Conservation (phyloP, 176 grass and related monocot genomes). For the Juncus inflexus region DNA sequence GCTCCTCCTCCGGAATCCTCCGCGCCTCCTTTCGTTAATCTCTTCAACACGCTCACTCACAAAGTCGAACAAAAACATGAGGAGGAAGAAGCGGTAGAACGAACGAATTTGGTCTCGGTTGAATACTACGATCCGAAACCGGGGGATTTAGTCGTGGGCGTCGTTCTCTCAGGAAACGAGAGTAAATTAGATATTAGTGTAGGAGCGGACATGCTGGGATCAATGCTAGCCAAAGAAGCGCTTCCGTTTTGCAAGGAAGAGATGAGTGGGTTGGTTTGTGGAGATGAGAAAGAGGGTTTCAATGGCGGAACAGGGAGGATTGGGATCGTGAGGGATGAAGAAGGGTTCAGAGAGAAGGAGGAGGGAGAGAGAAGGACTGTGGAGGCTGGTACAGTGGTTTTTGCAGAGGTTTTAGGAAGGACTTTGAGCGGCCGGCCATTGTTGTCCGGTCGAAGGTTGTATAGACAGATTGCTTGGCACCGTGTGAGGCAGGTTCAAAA, state of each 20-base stretch:
- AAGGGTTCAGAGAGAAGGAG: slow-evolving; percentile 31
- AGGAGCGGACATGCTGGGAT: slow-evolving; percentile 70
- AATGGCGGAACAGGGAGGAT: slow-evolving; percentile 35
- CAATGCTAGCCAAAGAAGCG: slow-evolving; percentile 77
- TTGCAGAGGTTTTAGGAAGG: slow-evolving; percentile 68
- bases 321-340: slow-evolving; percentile 48
- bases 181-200: slow-evolving; percentile 71
- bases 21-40: slow-evolving; percentile 5
- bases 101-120: background rate
- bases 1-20: slow-evolving; percentile 10
- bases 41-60: slow-evolving; percentile 26
- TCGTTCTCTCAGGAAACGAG: slow-evolving; percentile 74
- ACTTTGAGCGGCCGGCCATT: slow-evolving; percentile 78
- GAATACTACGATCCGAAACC: slow-evolving; percentile 64
- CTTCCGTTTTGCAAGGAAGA: slow-evolving; percentile 65
- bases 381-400: slow-evolving; percentile 70
- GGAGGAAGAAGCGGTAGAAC: background rate
- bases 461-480: slow-evolving; percentile 72
- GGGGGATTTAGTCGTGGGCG: slow-evolving; percentile 62
- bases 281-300: slow-evolving; percentile 2
- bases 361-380: slow-evolving; percentile 35
- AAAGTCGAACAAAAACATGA: slow-evolving; percentile 1
- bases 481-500: slow-evolving; percentile 62
- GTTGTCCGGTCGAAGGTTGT: slow-evolving; percentile 67
- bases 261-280: slow-evolving; percentile 15